phyloP scores from a whole-genome alignment of 83 land plant species.

The Diphasiastrum complanatum region DNA sequence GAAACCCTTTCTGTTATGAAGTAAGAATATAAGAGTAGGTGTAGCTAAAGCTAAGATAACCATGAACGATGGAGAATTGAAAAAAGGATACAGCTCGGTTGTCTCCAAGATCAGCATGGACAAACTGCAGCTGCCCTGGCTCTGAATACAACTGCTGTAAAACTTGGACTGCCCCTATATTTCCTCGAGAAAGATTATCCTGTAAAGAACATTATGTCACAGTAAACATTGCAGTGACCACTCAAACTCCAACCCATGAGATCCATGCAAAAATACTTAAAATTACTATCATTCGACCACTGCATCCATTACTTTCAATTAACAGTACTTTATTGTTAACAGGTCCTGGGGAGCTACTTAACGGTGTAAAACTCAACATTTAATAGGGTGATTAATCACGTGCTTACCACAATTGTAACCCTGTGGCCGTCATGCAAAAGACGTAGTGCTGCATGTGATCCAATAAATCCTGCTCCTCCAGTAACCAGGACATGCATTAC shows the following conservation, averaged over 20 bases:
- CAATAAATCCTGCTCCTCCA: conserved; percentile 32
- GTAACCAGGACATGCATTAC: conserved; percentile 26
- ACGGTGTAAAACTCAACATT: too few relatives aligned
- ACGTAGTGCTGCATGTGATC: conserved; percentile 32
- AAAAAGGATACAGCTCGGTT: conserved; percentile 24
- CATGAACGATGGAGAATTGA: background rate
- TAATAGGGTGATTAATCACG: too few relatives aligned
- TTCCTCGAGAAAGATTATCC: conserved; percentile 38
- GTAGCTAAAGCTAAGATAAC: background rate
- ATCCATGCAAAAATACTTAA: background rate
- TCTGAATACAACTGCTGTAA: conserved; percentile 21
- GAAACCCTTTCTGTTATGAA: background rate
- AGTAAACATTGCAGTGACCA: background rate
- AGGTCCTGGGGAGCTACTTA: too few relatives aligned
- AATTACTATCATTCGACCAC: too few relatives aligned
- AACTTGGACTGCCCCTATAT: conserved; percentile 26
- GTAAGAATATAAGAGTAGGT: background rate
- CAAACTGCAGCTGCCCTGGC: conserved; percentile 27
- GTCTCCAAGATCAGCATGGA: conserved; percentile 29
- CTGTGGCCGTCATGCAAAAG: conserved; percentile 26
- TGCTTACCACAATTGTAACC: conserved; percentile 32
- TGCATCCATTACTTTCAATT: too few relatives aligned
- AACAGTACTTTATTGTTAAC: too few relatives aligned
- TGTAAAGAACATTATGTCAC: conserved; percentile 1
- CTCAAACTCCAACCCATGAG: too few relatives aligned